Evolutionary conservation across 1,284 basidiomycete genomes (phyloP), one percentile per base, ranked within the genome.

Genomic region (Rhodotorula sp.): DNA sequence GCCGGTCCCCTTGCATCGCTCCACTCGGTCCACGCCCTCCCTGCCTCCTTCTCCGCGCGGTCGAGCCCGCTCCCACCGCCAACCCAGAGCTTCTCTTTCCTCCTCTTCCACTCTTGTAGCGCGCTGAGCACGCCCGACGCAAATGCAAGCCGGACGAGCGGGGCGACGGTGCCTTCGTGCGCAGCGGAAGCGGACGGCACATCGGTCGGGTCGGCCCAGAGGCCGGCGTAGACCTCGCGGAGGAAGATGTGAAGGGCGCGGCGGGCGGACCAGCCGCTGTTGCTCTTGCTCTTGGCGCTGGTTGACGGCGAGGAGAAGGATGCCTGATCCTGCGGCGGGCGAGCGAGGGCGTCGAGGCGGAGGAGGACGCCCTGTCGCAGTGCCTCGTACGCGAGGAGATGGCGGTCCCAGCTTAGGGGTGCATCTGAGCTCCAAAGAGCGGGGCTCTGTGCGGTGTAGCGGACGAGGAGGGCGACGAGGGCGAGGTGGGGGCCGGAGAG

Each of bases 51-150:
- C 39, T 74, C 69, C 27, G 59, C 66, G 46, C 63, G 41, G 12
- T 64, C 70, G 19, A 74, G 48, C 29, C 66, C 57, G 22, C 57
- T 56, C 36, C 61, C 56, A 0, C 75, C 75, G 17, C 72, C 73
- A 22, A 74, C 65, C 61, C 71, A 73, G 0, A 77, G 67, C 46
- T 66, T 55, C 56, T 70, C 71, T 60, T 74, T 67, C 19, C 67
- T 46, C n/a, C 63, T 25, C 67, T 76, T 74, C 64, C 71, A 64
- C n/a, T 69, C 69, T 48, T 77, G 78, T 54, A 78, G 50, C 21
- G 66, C 76, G 8, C 59, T 57, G 17, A 77, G 66, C 19, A 65
- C 60, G 10, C 66, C 77, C 8, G 64, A 67, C 7, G 64, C 48
- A 12, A 75, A 21, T 6, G 77, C 54, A 15, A 76, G 37, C 37